Percentiles rank a stretch among this genome's conserved stretches.
Evolutionary conservation across 352 stramenopile genomes (phyloP).

Genomic region (Phytopythium aichiense): DNA sequence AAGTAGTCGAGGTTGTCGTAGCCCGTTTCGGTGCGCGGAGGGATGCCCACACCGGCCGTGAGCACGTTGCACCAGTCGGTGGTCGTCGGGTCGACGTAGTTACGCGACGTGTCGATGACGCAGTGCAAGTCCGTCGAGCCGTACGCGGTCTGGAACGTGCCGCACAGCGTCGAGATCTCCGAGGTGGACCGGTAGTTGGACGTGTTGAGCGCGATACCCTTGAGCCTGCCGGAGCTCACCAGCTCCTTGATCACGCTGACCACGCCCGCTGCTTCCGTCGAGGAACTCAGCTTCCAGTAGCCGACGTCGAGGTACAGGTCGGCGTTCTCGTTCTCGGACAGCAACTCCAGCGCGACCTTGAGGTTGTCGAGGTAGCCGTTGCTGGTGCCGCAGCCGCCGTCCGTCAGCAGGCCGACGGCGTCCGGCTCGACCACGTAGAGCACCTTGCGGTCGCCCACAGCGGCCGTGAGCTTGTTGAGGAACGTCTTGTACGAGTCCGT

Average conservation of each 20-base stretch:
- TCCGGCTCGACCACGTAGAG: constrained; percentile 68
- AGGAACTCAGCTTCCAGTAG: constrained; percentile 46
- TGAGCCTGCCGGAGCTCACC: constrained; percentile 29
- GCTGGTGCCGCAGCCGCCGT: constrained; percentile 31
- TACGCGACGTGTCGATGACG: constrained; percentile 63
- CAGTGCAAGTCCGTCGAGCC: constrained; percentile 41
- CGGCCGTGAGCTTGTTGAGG: constrained; percentile 28
- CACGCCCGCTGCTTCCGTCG: constrained; percentile 23
- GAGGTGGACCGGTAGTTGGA: constrained; percentile 63
- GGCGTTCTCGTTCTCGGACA: constrained; percentile 53
- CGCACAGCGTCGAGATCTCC: constrained; percentile 45
- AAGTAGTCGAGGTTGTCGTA: constrained; percentile 58
- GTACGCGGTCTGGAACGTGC: constrained; percentile 48
- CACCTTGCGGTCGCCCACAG: constrained; percentile 45
- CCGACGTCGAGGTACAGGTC: constrained; percentile 62
- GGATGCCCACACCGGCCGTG: constrained; percentile 47
- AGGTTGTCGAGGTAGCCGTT: constrained; percentile 54
- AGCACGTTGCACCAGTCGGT: constrained; percentile 73
- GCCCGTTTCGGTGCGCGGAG: constrained; percentile 40
- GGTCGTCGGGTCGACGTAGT: constrained; percentile 32
- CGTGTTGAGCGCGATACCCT: constrained; percentile 67
- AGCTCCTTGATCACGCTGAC: constrained; percentile 43
- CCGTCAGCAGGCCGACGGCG: constrained; percentile 45
- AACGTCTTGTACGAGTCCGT: constrained; percentile 44
- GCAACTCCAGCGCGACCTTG: constrained; percentile 35